These are phyloP conservation scores for Aeschynomene evenia DNA, from an alignment of 306 rosid species.

Conservation along the genomic window DNA sequence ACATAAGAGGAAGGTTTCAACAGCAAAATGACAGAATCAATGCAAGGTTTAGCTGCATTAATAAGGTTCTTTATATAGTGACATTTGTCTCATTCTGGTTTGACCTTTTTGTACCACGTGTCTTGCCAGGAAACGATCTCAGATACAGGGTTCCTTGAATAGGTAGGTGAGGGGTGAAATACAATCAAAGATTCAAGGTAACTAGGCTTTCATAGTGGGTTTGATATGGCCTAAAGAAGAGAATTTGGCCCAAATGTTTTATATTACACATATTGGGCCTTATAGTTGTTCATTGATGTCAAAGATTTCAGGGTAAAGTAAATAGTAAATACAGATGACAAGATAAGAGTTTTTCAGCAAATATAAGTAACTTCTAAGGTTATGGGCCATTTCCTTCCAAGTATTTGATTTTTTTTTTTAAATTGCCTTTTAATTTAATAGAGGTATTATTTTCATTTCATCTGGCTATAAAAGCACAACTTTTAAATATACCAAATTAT, in stretches of 20 bases:
- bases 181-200: neutral
- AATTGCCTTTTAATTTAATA: neutral
- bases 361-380: neutral
- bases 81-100: slow-evolving; percentile 15
- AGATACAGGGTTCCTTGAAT: neutral
- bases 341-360: neutral
- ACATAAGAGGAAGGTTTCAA: neutral
- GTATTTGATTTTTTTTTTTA: no score
- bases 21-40: neutral
- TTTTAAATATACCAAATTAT: slow-evolving; percentile 6
- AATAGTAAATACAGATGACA: neutral
- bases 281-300: neutral
- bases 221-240: neutral
- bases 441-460: neutral
- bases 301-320: neutral
- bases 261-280: neutral
- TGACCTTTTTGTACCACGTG: slow-evolving; percentile 18
- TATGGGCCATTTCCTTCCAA: neutral
- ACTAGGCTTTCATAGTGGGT: neutral
- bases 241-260: neutral
- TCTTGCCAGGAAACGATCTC: neutral
- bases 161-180: no score
- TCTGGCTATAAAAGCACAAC: slow-evolving; percentile 3
- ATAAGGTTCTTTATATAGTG: neutral
- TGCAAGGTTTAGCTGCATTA: neutral